Evolutionary conservation across 352 stramenopile species (phyloP), one percentile per base, ranked within the genome.

Genomic region (Phytophthora sojae): DNA sequence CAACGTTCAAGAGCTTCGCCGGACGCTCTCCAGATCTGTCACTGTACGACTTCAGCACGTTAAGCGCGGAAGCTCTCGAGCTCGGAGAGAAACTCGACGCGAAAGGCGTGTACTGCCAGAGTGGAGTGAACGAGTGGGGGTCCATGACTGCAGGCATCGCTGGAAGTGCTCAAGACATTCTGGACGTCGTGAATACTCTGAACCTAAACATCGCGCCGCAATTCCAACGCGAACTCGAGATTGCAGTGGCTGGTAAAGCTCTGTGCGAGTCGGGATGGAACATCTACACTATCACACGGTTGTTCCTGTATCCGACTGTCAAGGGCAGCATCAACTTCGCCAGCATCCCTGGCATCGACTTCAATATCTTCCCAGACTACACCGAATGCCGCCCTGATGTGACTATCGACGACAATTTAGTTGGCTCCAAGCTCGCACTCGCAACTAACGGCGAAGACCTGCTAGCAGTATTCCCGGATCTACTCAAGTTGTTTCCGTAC

Each of bases 311-410:
- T 53, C 66, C 68, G 56, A 51, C 55, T 21, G 57, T 62, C 11
- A 73, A 69, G 32, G 63, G 69, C 0, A 78, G 60, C 19, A 26
- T 25, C 42, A 69, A 71, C 25, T 78, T 69, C 47, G 59, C 65
- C 3, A 75, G 60, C n/a, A 78, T 78, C 51, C 66, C 71, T 15
- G 71, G 66, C 8, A 73, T 73, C 19, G 71, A 78, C 25, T 75
- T 71, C 26, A 78, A 63, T 42, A 57, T 78, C 2, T 78, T 78
- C 29, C 71, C 66, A 4, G 71, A 78, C 61, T 75, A 78, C 57
- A 77, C 71, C 0, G 71, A 77, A 47, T 77, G 71, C 57, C 71
- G 71, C 12, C 58, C 60, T 6, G 39, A 64, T 15, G 71, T 77
- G 15, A 29, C 23, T 15, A 51, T 71, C 1, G 61, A 67, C 52